Percentiles rank a stretch among this genome's conserved stretches.
These are phyloP conservation scores for Xylaria sp. DNA, from an alignment of 2,329 filamentous ascomycete species.

Conservation along the genomic window DNA sequence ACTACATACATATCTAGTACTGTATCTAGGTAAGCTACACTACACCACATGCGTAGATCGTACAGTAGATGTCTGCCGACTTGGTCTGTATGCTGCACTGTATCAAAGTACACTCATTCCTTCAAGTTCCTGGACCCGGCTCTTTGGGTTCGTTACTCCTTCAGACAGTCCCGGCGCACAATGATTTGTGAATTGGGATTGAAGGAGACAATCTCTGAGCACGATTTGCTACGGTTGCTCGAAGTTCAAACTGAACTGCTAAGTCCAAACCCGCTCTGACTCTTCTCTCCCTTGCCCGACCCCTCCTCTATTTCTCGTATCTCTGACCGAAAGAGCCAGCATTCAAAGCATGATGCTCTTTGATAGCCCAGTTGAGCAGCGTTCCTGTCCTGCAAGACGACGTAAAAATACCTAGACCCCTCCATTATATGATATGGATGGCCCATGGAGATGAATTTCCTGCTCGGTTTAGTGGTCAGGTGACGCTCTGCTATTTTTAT, in stretches of 20 bases:
- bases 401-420: neutral
- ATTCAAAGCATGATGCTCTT: neutral
- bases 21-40: neutral
- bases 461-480: constrained; percentile 31
- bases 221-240: neutral
- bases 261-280: neutral
- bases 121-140: constrained; percentile 25
- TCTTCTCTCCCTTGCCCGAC: neutral
- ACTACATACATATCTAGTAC: too few relatives aligned
- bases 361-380: neutral
- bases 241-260: neutral
- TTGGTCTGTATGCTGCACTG: neutral
- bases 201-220: constrained; percentile 2
- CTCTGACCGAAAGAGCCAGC: neutral
- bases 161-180: constrained; percentile 2
- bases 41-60: neutral
- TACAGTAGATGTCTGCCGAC: neutral
- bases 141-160: constrained; percentile 27
- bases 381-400: neutral
- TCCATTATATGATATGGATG: constrained; percentile 6
- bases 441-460: constrained; percentile 29
- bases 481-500: constrained; percentile 34
- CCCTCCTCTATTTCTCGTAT: neutral
- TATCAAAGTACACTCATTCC: neutral
- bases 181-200: constrained; percentile 11